phyloP scores from a whole-genome alignment of 805 yeast species.

The Suhomyces xylopsoci region DNA sequence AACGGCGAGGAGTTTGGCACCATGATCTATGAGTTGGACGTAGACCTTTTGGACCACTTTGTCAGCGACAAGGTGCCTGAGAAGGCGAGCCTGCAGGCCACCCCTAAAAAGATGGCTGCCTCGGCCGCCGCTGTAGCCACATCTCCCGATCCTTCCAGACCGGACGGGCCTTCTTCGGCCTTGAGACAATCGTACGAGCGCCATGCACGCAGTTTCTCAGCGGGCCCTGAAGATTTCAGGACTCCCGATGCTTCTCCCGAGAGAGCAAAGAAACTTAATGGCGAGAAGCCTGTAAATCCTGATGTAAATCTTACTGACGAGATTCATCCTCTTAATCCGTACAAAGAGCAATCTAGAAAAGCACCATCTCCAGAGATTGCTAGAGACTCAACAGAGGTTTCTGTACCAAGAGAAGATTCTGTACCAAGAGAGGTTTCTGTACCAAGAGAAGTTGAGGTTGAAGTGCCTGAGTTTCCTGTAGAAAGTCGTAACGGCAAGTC shows the following conservation, averaged over 20 bases:
- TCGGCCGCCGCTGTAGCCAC: slow-evolving; percentile 21
- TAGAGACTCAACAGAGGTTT: neutral
- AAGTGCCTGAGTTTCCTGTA: too few relatives aligned
- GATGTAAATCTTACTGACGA: neutral
- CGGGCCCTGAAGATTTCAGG: slow-evolving; percentile 28
- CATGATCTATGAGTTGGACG: slow-evolving; percentile 62
- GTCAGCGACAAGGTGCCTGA: slow-evolving; percentile 2
- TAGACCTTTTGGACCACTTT: slow-evolving; percentile 36
- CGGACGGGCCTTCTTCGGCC: slow-evolving; percentile 11
- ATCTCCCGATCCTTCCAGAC: slow-evolving; percentile 16
- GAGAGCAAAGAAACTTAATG: neutral
- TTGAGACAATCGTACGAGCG: slow-evolving; percentile 15
- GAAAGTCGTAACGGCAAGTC: neutral
- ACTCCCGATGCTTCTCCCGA: slow-evolving; percentile 24
- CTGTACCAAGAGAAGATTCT: neutral
- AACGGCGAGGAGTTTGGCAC: slow-evolving; percentile 52
- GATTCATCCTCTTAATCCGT: neutral
- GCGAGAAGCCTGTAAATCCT: too few relatives aligned
- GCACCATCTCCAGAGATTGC: neutral
- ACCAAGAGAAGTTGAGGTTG: too few relatives aligned
- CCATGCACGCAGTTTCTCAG: slow-evolving; percentile 37
- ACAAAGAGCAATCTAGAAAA: neutral
- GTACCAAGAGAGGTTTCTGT: too few relatives aligned
- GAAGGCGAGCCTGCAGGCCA: neutral
- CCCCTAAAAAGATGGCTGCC: slow-evolving; percentile 14